Conservation (phyloP, 1,284 basidiomycete genomes). For the Violaceomyces palustris region DNA sequence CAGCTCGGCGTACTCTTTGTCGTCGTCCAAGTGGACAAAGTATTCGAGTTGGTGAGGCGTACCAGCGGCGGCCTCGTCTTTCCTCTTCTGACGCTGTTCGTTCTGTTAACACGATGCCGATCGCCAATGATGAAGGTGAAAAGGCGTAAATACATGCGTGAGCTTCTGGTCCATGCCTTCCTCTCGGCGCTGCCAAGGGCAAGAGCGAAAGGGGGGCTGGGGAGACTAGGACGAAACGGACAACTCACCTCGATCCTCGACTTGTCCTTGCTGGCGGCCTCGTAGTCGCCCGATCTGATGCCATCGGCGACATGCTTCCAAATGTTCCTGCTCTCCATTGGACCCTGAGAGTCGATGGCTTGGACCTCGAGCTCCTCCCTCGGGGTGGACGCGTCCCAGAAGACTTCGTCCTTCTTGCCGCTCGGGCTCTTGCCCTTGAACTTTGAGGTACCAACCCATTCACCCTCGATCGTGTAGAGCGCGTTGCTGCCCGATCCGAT, state of each 20-base stretch:
- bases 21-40: constrained; percentile 51
- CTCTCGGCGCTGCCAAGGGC: too few relatives aligned
- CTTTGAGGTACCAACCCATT: constrained; percentile 73
- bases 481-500: constrained; percentile 58
- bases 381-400: constrained; percentile 57
- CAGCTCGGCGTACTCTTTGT: constrained; percentile 51
- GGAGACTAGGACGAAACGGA: too few relatives aligned
- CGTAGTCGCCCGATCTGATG: constrained; percentile 85
- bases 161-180: too few relatives aligned
- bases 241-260: constrained; percentile 66
- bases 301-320: constrained; percentile 87
- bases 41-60: constrained; percentile 63
- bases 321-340: constrained; percentile 79
- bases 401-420: constrained; percentile 52
- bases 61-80: constrained; percentile 71
- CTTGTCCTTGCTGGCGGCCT: constrained; percentile 84
- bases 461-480: constrained; percentile 70
- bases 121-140: not conserved
- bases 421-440: constrained; percentile 42
- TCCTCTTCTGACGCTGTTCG: constrained; percentile 81
- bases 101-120: too few relatives aligned
- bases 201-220: too few relatives aligned
- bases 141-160: not conserved
- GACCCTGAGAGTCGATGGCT: constrained; percentile 64
- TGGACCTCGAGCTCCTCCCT: constrained; percentile 69